These are phyloP conservation scores for Lagerstroemia speciosa DNA, from an alignment of 345 rosid genomes.

Conservation along the genomic window DNA sequence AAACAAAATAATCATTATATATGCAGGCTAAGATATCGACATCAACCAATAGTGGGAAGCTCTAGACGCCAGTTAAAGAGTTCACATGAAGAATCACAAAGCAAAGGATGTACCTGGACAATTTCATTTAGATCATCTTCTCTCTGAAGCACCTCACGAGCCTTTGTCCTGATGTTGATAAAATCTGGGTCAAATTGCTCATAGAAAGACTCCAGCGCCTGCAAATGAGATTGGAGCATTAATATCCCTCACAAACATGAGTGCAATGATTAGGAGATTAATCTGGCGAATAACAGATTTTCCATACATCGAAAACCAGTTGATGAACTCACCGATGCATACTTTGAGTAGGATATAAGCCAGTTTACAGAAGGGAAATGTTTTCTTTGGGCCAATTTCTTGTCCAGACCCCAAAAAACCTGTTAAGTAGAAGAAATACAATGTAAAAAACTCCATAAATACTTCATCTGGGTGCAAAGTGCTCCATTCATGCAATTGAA, in stretches of 20 bases:
- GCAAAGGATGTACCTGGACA: conserved; percentile 62
- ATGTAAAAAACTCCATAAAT: not conserved
- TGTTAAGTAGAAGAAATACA: conserved; percentile 22
- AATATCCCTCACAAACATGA: not conserved
- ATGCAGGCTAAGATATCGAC: not conserved
- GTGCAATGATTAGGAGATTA: not conserved
- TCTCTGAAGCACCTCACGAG: conserved; percentile 98
- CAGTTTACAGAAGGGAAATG: conserved; percentile 99
- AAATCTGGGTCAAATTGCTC: conserved; percentile 96
- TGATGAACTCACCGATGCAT: conserved; percentile 56
- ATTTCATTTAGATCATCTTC: conserved; percentile 99
- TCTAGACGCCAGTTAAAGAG: not conserved
- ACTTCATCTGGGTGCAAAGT: not conserved
- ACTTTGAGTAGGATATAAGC: conserved; percentile 98
- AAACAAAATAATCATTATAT: not conserved
- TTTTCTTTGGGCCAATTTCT: conserved; percentile 99
- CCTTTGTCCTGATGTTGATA: conserved; percentile 96
- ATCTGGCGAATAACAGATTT: not conserved
- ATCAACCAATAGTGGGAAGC: not conserved
- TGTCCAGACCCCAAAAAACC: conserved; percentile 99
- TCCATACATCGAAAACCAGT: conserved; percentile 4
- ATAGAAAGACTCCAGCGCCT: conserved; percentile 97
- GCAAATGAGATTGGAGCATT: not conserved
- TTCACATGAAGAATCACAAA: not conserved
- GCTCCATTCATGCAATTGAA: not conserved